Percentiles rank a stretch among this genome's conserved stretches.
phyloP scores from a whole-genome alignment of 2,329 filamentous ascomycete genomes.

The Trichoderma sp. region DNA sequence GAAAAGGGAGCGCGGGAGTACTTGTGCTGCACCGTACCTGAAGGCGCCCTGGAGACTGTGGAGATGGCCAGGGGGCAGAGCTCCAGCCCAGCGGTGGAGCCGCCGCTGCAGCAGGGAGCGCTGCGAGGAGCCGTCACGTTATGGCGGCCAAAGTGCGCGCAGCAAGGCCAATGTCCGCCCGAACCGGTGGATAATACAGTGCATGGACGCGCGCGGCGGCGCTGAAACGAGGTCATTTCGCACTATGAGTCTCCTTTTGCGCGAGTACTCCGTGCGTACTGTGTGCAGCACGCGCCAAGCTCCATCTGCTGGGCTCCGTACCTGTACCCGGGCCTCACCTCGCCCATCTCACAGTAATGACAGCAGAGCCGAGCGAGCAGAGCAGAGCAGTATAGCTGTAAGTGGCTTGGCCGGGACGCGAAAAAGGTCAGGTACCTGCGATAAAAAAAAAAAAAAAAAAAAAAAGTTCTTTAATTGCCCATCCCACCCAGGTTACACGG shows the following conservation, averaged over 20 bases:
- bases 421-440: neutral
- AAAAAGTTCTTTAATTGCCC: slow-evolving; percentile 24
- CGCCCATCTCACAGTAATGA: neutral
- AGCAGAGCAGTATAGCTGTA: neutral
- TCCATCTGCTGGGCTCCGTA: slow-evolving; percentile 4
- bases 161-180: slow-evolving; percentile 12
- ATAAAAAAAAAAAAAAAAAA: no score
- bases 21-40: slow-evolving; percentile 22
- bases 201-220: neutral
- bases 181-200: slow-evolving; percentile 20
- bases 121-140: slow-evolving; percentile 22
- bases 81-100: slow-evolving; percentile 14
- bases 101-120: slow-evolving; percentile 15
- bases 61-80: slow-evolving; percentile 14
- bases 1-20: slow-evolving; percentile 22
- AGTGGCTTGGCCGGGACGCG: slow-evolving; percentile 18
- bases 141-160: slow-evolving; percentile 8
- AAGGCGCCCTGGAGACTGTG: slow-evolving; percentile 20
- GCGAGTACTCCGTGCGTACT: slow-evolving; percentile 16
- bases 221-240: neutral
- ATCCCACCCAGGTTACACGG: slow-evolving; percentile 19
- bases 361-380: neutral
- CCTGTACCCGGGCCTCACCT: slow-evolving; percentile 7
- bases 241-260: slow-evolving; percentile 12
- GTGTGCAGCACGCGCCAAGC: neutral